Conservation (phyloP, 1,284 basidiomycete genomes). For the Ustilago hordei region DNA sequence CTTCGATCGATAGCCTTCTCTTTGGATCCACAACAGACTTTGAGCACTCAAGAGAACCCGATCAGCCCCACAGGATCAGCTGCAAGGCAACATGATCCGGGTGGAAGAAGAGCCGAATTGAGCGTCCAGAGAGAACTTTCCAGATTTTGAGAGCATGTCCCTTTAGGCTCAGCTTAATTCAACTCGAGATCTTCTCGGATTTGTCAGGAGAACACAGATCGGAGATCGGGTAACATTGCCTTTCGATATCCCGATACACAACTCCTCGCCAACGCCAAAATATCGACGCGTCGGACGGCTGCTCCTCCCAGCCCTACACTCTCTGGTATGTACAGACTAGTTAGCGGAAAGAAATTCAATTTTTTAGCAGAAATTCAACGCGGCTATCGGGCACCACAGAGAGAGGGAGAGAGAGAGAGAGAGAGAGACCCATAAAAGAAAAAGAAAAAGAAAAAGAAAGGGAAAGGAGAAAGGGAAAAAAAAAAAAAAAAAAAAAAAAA, state of each 20-base stretch:
- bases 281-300: slow-evolving; percentile 24
- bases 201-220: slow-evolving; percentile 13
- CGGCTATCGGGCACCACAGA: slow-evolving; percentile 1
- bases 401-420: not conserved
- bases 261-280: not conserved
- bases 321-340: not conserved
- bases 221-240: not conserved
- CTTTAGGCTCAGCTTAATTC: slow-evolving; percentile 10
- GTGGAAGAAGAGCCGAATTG: slow-evolving; percentile 1
- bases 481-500: not conserved
- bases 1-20: too few species aligned
- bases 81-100: not conserved
- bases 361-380: slow-evolving; percentile 2
- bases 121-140: slow-evolving; percentile 25
- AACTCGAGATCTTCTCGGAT: slow-evolving; percentile 27
- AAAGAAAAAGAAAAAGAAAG: not conserved
- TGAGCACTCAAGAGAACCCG: too few species aligned
- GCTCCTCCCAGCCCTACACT: not conserved
- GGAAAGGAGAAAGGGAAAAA: not conserved
- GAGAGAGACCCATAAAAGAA: not conserved
- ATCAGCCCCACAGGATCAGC: too few species aligned
- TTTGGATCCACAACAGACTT: too few species aligned
- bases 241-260: not conserved
- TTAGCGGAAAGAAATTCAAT: not conserved
- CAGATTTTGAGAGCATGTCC: slow-evolving; percentile 12